These are phyloP conservation scores for Lepidium sativum DNA, from an alignment of 345 rosid genomes.

Conservation along the genomic window DNA sequence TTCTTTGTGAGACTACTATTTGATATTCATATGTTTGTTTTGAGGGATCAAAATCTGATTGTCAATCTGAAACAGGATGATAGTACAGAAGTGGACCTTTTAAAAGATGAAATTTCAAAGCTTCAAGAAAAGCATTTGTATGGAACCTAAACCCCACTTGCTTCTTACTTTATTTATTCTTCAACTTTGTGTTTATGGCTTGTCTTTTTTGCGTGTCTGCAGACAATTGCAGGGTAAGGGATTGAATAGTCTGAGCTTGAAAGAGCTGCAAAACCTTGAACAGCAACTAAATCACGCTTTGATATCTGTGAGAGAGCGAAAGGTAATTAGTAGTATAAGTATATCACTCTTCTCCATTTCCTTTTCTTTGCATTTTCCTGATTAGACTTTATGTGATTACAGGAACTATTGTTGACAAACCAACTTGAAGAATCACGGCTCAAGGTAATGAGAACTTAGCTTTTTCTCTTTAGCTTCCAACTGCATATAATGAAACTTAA, in stretches of 20 bases:
- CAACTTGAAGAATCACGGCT: constrained; percentile 75
- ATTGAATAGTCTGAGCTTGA: constrained; percentile 50
- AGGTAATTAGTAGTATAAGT: constrained; percentile 32
- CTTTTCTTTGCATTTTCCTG: neutral
- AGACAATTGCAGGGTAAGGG: constrained; percentile 71
- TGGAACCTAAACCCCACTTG: constrained; percentile 10
- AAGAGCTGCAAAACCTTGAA: constrained; percentile 68
- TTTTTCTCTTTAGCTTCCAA: constrained; percentile 2
- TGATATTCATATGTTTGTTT: neutral
- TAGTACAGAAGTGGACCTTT: constrained; percentile 38
- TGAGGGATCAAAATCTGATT: neutral
- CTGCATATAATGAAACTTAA: neutral
- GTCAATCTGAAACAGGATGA: constrained; percentile 36
- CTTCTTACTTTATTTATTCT: neutral
- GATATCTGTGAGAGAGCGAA: constrained; percentile 60
- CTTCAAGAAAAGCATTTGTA: constrained; percentile 73
- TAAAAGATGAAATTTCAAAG: constrained; percentile 58
- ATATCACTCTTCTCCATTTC: neutral
- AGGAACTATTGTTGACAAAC: constrained; percentile 64
- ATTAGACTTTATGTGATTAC: constrained; percentile 28
- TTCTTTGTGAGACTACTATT: too few relatives aligned
- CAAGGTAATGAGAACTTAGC: constrained; percentile 41
- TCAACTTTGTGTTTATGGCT: neutral
- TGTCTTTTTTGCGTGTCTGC: neutral
- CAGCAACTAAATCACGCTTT: constrained; percentile 56